A percentile compares a stretch with the other conserved stretches of the same genome.
phyloP scores from a whole-genome alignment of 2,329 filamentous ascomycete species.

The Cladosporium sp. region DNA sequence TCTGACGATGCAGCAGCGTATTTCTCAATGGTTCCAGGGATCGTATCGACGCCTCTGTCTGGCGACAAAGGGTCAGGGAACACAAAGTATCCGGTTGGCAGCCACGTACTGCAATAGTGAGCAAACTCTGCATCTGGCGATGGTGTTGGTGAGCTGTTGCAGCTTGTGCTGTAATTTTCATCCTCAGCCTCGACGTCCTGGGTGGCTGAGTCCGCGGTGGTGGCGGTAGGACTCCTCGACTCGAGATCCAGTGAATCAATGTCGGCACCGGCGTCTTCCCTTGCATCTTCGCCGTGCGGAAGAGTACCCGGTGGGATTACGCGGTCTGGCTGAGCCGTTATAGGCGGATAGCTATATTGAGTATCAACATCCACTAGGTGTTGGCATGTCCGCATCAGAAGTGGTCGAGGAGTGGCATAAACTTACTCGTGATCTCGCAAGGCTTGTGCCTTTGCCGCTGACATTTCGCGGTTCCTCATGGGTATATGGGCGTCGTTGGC shows the following conservation, averaged over 20 bases:
- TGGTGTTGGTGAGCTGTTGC: neutral
- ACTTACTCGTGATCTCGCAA: neutral
- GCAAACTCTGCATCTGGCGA: neutral
- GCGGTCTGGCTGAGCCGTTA: neutral
- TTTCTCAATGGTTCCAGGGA: no score
- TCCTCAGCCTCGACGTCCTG: neutral
- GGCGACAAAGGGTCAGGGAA: neutral
- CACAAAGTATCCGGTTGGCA: neutral
- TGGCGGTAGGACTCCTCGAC: neutral
- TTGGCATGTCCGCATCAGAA: neutral
- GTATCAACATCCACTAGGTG: neutral
- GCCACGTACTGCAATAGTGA: neutral
- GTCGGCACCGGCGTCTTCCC: neutral
- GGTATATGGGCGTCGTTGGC: neutral
- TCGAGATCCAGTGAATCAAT: neutral
- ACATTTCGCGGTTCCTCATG: neutral
- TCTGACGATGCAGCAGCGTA: neutral
- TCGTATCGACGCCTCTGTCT: no score
- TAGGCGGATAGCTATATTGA: neutral
- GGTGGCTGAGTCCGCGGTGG: neutral
- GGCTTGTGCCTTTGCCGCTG: no score
- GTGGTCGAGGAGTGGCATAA: neutral
- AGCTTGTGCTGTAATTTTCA: neutral
- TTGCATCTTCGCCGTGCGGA: neutral
- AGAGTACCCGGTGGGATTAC: neutral